phyloP scores from a whole-genome alignment of 139 green algal genomes.

The Edaphochlamys debaryana region DNA sequence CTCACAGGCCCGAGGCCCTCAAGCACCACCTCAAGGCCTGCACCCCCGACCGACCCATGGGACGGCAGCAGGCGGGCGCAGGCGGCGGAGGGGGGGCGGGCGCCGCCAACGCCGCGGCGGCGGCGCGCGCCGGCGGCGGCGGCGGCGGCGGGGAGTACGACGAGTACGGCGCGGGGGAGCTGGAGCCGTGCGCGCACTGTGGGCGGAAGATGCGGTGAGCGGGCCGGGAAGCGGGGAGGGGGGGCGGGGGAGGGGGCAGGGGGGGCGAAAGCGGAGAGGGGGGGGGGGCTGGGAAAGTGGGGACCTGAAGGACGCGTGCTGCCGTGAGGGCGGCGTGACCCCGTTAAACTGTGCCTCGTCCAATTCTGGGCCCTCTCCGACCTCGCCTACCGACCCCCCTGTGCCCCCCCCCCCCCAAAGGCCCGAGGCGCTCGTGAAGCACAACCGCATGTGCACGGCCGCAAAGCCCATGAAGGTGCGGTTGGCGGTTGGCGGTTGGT shows the following conservation, averaged over 20 bases:
- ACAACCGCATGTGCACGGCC: slow-evolving; percentile 49
- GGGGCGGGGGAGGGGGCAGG: too few species aligned
- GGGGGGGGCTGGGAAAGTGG: too few species aligned
- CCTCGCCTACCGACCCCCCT: too few species aligned
- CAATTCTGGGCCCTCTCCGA: too few species aligned
- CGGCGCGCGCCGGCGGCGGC: neutral
- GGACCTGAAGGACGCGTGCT: too few species aligned
- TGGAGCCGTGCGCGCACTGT: slow-evolving; percentile 48
- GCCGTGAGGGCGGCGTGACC: too few species aligned
- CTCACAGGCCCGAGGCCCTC: slow-evolving; percentile 57
- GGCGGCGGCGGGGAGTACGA: slow-evolving; percentile 33
- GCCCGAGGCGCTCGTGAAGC: slow-evolving; percentile 50
- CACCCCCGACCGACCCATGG: slow-evolving; percentile 18
- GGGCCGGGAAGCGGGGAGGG: too few species aligned
- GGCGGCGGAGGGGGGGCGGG: slow-evolving; percentile 1
- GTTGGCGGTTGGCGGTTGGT: too few species aligned
- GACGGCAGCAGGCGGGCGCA: neutral
- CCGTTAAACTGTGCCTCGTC: too few species aligned
- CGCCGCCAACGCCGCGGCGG: neutral
- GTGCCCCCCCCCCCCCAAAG: neutral
- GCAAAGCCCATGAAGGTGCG: slow-evolving; percentile 59
- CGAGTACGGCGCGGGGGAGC: slow-evolving; percentile 12
- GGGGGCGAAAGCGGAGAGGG: too few species aligned
- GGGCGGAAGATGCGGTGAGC: slow-evolving; percentile 47
- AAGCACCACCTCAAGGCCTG: slow-evolving; percentile 57